Evolutionary conservation across 1,284 basidiomycete species (phyloP), one percentile per base, ranked within the genome.

Genomic region (Athelia sp.): DNA sequence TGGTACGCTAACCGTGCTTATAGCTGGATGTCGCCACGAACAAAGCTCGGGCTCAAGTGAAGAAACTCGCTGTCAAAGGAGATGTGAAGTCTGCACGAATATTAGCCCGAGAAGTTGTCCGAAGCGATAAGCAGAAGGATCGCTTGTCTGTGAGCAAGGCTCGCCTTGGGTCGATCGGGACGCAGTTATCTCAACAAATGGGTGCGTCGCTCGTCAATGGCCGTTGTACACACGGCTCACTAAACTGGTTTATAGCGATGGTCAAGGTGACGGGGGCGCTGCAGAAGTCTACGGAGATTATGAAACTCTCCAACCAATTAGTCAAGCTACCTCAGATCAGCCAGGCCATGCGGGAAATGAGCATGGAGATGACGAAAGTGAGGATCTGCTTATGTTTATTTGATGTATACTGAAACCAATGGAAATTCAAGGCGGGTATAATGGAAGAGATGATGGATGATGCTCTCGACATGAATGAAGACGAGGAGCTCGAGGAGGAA

Each of bases 291-390:
- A 95, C 96, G 1, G 96, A 99, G 69, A 98, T 99, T 55, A 99
- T 99, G 96, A 99, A 92, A 71, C 77, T 95, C 29, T 96, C 95
- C 3, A 99, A 98, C 69, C 75, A 87, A 44, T 79, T 99, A 43
- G 76, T 99, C 60, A 94, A 87, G 63, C 75, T 99, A 31, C 97
- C 97, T 15, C 92, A 99, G 65, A 83, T 99, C 48, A 90, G 85
- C 64, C 87, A 85, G 56, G 81, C 84, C 0, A 99, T 99, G 97
- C 82, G 93, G 24, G 90, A 98, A 62, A 96, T 99, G 93, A 92
- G 88, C 60, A 91, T 94, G 83, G 96, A 99, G 69, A 98, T 99
- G 94, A 98, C 92, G 56, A 98, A 98, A 81, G 93, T 90, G 52
- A 40, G 36, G 6, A 9, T 40, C 19, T 40, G 6, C n/a, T 17